These are phyloP conservation scores for Ophiocordyceps camponoti-floridani DNA, from an alignment of 2,329 filamentous ascomycete species.

Conservation along the genomic window DNA sequence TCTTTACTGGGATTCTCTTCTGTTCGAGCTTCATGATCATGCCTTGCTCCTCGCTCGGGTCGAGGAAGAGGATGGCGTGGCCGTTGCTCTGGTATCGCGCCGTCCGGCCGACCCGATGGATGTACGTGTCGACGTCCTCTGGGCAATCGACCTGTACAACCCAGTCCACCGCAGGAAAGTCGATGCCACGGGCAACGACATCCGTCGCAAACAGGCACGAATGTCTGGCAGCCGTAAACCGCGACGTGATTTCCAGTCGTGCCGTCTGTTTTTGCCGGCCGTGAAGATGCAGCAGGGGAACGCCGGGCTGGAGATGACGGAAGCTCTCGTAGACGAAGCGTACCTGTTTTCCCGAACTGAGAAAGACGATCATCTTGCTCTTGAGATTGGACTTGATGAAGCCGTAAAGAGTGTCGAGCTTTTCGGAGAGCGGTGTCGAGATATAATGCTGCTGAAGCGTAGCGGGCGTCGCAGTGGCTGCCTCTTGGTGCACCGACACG, in stretches of 20 bases:
- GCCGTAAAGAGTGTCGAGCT: constrained; percentile 80
- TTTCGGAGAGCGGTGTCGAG: constrained; percentile 67
- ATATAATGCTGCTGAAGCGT: constrained; percentile 85
- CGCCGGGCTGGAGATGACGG: constrained; percentile 82
- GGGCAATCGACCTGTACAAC: constrained; percentile 97
- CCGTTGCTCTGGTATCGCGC: constrained; percentile 85
- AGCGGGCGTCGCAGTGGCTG: constrained; percentile 61
- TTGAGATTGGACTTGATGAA: constrained; percentile 87
- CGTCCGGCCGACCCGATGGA: constrained; percentile 86
- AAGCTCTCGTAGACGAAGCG: constrained; percentile 91
- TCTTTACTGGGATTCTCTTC: constrained; percentile 78
- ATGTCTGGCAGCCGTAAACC: constrained; percentile 64
- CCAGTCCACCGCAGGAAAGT: constrained; percentile 95
- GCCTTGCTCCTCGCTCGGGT: constrained; percentile 81
- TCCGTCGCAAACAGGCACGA: constrained; percentile 91
- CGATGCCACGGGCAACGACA: constrained; percentile 81
- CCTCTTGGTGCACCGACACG: constrained; percentile 78
- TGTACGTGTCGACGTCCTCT: constrained; percentile 93
- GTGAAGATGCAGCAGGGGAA: constrained; percentile 80
- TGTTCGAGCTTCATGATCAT: constrained; percentile 73
- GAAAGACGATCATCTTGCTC: constrained; percentile 85
- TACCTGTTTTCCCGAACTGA: constrained; percentile 92
- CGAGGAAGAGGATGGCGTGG: constrained; percentile 75
- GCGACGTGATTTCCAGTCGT: constrained; percentile 69
- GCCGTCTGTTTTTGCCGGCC: constrained; percentile 86